phyloP scores from a whole-genome alignment of 2,329 filamentous ascomycete genomes.

The Saccharata proteae region DNA sequence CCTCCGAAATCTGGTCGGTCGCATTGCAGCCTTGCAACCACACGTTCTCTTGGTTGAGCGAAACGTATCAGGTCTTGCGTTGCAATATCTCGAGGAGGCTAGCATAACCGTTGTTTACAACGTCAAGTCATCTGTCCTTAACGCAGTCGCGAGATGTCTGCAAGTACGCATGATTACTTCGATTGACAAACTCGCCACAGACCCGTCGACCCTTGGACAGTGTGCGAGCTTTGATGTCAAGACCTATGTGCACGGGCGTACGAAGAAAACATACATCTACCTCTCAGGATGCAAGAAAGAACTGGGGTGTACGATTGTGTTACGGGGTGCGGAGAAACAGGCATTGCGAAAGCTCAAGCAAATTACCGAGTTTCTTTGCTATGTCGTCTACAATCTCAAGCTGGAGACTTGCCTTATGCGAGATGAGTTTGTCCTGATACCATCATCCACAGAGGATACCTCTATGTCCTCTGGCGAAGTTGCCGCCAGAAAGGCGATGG shows the following conservation, averaged over 20 bases:
- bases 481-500: slow-evolving; percentile 25
- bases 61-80: slow-evolving; percentile 78
- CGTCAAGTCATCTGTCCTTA: slow-evolving; percentile 89
- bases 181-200: slow-evolving; percentile 78
- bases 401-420: slow-evolving; percentile 88
- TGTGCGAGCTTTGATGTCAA: slow-evolving; percentile 89
- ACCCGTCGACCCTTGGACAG: slow-evolving; percentile 61
- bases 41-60: slow-evolving; percentile 85
- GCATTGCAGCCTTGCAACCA: slow-evolving; percentile 75
- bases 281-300: slow-evolving; percentile 81
- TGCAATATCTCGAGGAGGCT: slow-evolving; percentile 77
- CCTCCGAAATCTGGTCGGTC: slow-evolving; percentile 76
- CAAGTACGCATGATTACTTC: slow-evolving; percentile 90
- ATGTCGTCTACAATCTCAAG: slow-evolving; percentile 95
- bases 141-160: slow-evolving; percentile 84
- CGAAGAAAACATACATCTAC: slow-evolving; percentile 92
- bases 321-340: slow-evolving; percentile 66
- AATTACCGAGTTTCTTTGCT: slow-evolving; percentile 97
- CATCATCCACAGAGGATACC: slow-evolving; percentile 45
- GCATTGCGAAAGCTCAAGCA: slow-evolving; percentile 70
- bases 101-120: slow-evolving; percentile 93
- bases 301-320: slow-evolving; percentile 85
- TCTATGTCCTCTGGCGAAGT: no score
- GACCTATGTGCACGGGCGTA: slow-evolving; percentile 75
- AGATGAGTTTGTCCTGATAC: slow-evolving; percentile 81